Evolutionary conservation across 345 rosid genomes (phyloP), one percentile per base, ranked within the genome.

Genomic region (Mangifera indica): DNA sequence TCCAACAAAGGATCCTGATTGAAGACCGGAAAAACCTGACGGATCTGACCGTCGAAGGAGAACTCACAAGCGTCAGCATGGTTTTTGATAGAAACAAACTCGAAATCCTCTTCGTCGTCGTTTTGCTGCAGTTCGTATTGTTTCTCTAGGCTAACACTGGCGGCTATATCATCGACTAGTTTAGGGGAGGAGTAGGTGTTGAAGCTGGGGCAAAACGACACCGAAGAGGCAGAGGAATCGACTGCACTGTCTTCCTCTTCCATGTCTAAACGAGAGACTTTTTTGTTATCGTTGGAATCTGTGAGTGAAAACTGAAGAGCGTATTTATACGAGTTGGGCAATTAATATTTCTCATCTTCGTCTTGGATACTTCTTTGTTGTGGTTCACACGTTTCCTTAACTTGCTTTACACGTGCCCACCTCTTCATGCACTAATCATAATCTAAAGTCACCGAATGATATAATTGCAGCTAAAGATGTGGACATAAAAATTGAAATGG

Each of bases 191-290:
- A 76, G 79, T 93, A 91, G 78, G 79, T 72, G 68, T 66, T 88
- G 86, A 93, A 93, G 80, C 97, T 93, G 44, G 90, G 98, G 46
- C 87, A 93, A 70, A 81, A 76, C 73, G 87, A 79, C 56, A 80
- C 72, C 68, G 74, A 61, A 32, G 57, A 56, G 18, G 53, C 2
- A 29, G 53, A 49, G 42, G 42, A 37, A 37, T 37, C 8, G 5
- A 12, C n/a, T 3, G 71, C 58, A 53, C 24, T 67, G 60, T 7
- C 44, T 26, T 75, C 78, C 54, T 81, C 66, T 15, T 74, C 75
- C 79, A 73, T 74, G 37, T 76, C 42, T 32, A 34, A 34, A 34
- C 37, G 37, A 34, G 37, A 34, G 37, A 34, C 6, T 34, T 0
- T 34, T 0, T 5, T 34, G 37, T 34, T 34, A n/a, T n/a, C n/a